Evolutionary conservation across 164 flowering plant species (phyloP).

Genomic region (Amborella trichopoda): DNA sequence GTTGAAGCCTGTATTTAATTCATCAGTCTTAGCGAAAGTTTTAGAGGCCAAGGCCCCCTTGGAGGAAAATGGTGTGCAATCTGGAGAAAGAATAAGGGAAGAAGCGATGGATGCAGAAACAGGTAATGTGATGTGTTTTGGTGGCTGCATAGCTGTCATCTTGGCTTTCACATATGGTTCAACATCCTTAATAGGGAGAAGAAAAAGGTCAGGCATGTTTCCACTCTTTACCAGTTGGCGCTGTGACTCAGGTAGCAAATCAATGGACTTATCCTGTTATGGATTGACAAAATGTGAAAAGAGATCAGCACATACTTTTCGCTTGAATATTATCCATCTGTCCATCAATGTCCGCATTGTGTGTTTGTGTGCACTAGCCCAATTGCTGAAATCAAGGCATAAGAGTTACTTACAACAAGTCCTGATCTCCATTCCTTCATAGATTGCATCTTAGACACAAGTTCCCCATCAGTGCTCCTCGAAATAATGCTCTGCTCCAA

Average conservation of each 20-base stretch:
- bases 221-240: conserved; percentile 52
- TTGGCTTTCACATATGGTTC: conserved; percentile 21
- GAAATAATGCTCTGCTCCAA: conserved; percentile 53
- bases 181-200: conserved; percentile 16
- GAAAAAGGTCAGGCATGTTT: conserved; percentile 18
- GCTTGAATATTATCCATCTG: background rate
- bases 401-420: conserved; percentile 61
- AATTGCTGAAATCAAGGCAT: background rate
- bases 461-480: conserved; percentile 32
- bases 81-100: conserved; percentile 14
- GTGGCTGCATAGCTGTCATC: conserved; percentile 13
- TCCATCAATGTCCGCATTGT: background rate
- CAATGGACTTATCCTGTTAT: conserved; percentile 56
- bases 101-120: conserved; percentile 20
- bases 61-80: conserved; percentile 9
- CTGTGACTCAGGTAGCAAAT: conserved; percentile 70
- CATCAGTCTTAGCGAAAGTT: conserved; percentile 19
- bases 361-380: background rate
- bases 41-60: conserved; percentile 19
- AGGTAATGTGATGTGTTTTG: conserved; percentile 20
- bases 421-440: conserved; percentile 55
- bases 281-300: background rate
- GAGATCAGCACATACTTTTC: background rate
- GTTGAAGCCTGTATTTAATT: conserved; percentile 8
- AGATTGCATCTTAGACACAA: conserved; percentile 33